Evolutionary conservation across 805 yeast genomes (phyloP), one percentile per base, ranked within the genome.

Genomic region (Suhomyces sp.): DNA sequence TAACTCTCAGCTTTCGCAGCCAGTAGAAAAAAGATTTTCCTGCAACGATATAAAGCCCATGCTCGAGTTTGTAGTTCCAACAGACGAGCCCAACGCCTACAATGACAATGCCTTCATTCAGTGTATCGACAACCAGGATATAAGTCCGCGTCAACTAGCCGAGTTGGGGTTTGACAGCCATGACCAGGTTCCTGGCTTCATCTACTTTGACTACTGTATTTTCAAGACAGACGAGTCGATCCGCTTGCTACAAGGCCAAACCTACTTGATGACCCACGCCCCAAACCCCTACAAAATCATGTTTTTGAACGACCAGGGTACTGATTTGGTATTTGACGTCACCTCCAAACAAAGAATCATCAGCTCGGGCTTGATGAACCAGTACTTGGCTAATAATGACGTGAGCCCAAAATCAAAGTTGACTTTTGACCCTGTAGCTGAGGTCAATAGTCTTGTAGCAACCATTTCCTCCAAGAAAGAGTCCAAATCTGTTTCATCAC

Each of bases 291-390:
- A 15, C 27, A 48, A 60, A 52, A 69, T 69, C 24, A 57, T 69
- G 3, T 59, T 69, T 1, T 54, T 69, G 48, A 60, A 59, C 43
- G 60, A 55, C 19, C 39, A 33, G 13, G 52, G 55, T 10, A 57
- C 58, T 5, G 67, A 50, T 66, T 68, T 49, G 57, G 53, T 37
- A 61, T 62, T 17, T 9, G 59, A 57, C 43, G 33, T 43, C 9
- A 24, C 47, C 20, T 46, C 48, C 35, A 47, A 51, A 12, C 43
- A 63, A 46, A 58, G 63, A 50, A 67, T 77, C 58, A 55, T 70
- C 3, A 65, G 67, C 50, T 64, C 72, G 31, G 75, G 71, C 1
- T 20, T 77, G 43, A 67, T 72, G 48, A 63, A 68, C 20, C 59
- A 63, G 13, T 77, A 57, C 57, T 51, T 71, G 21, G 41, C 25